Evolutionary conservation across 78 protist genomes (phyloP).

Genomic region (Speleostelium caveatum): DNA sequence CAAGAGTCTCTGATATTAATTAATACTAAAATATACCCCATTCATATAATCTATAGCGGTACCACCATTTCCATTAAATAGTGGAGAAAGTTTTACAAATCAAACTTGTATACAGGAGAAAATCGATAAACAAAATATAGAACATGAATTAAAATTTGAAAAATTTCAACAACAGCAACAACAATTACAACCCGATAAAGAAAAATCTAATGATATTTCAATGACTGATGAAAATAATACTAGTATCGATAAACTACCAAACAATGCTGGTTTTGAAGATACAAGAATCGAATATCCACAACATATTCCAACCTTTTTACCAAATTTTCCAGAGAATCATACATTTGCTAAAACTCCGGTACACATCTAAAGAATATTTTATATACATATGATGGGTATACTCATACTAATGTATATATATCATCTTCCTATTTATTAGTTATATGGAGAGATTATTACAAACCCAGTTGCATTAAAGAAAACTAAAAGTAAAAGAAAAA

Average conservation of each 20-base stretch:
- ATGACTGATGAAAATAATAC: neutral
- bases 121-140: neutral
- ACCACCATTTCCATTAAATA: conserved; percentile 62
- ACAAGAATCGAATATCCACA: conserved; percentile 39
- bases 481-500: conserved; percentile 57
- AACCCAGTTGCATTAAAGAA: conserved; percentile 50
- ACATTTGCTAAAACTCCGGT: conserved; percentile 69
- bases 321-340: conserved; percentile 59
- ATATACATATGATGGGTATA: neutral
- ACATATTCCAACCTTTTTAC: conserved; percentile 75
- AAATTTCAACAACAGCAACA: conserved; percentile 10
- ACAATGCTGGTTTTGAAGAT: neutral
- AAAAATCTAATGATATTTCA: neutral
- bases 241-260: neutral
- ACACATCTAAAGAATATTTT: neutral
- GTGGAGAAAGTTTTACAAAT: too few species aligned
- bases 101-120: too few species aligned
- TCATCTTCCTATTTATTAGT: neutral
- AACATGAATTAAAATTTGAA: neutral
- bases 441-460: conserved; percentile 71
- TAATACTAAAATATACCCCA: too few species aligned
- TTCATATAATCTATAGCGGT: too few species aligned
- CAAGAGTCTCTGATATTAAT: too few species aligned
- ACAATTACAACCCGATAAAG: neutral
- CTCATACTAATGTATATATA: too few species aligned